phyloP scores from a whole-genome alignment of 2,329 filamentous ascomycete species.

The Colletotrichum sp. region DNA sequence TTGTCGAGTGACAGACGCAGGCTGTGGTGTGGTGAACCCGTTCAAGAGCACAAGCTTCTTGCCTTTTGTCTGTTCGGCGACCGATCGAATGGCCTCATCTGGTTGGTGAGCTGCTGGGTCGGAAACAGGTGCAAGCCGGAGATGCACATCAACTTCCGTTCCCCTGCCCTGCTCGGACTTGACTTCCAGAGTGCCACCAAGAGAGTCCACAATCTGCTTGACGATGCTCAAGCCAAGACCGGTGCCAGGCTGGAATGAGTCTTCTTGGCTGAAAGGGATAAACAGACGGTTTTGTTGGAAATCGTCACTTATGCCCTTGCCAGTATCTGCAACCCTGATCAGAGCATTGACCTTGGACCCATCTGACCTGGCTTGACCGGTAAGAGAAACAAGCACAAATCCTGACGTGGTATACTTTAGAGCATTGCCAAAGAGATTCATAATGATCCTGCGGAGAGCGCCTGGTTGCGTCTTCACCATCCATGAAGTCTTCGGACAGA shows the following conservation, averaged over 20 bases:
- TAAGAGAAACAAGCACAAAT: slow-evolving; percentile 48
- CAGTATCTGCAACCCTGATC: slow-evolving; percentile 64
- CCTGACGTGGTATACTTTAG: slow-evolving; percentile 65
- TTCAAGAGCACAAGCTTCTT: slow-evolving; percentile 25
- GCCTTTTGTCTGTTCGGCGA: slow-evolving; percentile 21
- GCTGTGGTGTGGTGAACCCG: neutral
- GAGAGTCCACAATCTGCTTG: slow-evolving; percentile 61
- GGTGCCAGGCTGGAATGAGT: slow-evolving; percentile 63
- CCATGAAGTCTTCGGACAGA: slow-evolving; percentile 52
- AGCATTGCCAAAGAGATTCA: slow-evolving; percentile 68
- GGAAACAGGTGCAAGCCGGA: slow-evolving; percentile 39
- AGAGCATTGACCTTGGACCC: slow-evolving; percentile 29
- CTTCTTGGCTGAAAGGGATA: slow-evolving; percentile 68
- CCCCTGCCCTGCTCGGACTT: slow-evolving; percentile 57
- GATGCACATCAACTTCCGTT: slow-evolving; percentile 56
- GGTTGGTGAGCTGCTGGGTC: slow-evolving; percentile 23
- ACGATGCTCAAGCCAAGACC: slow-evolving; percentile 71
- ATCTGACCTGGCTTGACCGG: slow-evolving; percentile 24
- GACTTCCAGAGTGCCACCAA: slow-evolving; percentile 65
- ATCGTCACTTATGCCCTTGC: slow-evolving; percentile 67
- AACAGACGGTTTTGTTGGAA: slow-evolving; percentile 66
- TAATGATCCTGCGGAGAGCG: slow-evolving; percentile 56
- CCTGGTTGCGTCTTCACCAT: slow-evolving; percentile 59
- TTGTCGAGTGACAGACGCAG: neutral
- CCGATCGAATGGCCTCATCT: neutral